Conservation (phyloP, 1,284 basidiomycete genomes). For the Malassezia nana region DNA sequence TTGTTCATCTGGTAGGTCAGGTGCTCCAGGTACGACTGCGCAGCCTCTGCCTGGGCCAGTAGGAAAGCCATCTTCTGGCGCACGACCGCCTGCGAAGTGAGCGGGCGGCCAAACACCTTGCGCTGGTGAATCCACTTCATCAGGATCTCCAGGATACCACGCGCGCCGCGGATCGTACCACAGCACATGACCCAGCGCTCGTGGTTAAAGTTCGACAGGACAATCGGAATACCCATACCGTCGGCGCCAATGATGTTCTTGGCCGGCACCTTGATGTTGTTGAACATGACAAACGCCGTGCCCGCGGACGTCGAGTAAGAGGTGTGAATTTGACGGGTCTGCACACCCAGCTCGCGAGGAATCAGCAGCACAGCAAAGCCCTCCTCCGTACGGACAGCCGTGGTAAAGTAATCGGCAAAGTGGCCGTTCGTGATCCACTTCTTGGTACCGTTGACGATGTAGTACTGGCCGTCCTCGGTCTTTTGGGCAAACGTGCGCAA, state of each 20-base stretch:
- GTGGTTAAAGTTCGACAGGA: conserved; percentile 52
- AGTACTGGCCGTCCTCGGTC: conserved; percentile 64
- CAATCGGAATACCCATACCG: conserved; percentile 69
- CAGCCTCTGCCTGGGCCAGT: conserved; percentile 71
- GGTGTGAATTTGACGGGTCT: conserved; percentile 69
- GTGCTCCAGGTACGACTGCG: conserved; percentile 79
- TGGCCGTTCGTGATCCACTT: conserved; percentile 84
- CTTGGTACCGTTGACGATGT: conserved; percentile 49
- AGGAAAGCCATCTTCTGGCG: conserved; percentile 72
- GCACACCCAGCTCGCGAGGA: conserved; percentile 53
- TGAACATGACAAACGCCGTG: conserved; percentile 76
- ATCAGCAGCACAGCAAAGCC: conserved; percentile 78
- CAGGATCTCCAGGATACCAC: conserved; percentile 38
- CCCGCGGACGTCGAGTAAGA: conserved; percentile 49
- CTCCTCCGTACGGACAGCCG: conserved; percentile 54
- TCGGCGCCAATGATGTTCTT: conserved; percentile 75
- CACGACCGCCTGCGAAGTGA: conserved; percentile 71
- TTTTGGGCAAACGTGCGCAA: conserved; percentile 66
- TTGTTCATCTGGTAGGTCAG: conserved; percentile 84
- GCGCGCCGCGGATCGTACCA: conserved; percentile 57
- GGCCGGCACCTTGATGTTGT: conserved; percentile 74
- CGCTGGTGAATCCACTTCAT: conserved; percentile 47
- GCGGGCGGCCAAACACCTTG: conserved; percentile 53
- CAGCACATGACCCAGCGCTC: conserved; percentile 61
- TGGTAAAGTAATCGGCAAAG: conserved; percentile 53